Evolutionary conservation across 2,329 filamentous ascomycete species (phyloP).

Genomic region (Penicillium hordei): DNA sequence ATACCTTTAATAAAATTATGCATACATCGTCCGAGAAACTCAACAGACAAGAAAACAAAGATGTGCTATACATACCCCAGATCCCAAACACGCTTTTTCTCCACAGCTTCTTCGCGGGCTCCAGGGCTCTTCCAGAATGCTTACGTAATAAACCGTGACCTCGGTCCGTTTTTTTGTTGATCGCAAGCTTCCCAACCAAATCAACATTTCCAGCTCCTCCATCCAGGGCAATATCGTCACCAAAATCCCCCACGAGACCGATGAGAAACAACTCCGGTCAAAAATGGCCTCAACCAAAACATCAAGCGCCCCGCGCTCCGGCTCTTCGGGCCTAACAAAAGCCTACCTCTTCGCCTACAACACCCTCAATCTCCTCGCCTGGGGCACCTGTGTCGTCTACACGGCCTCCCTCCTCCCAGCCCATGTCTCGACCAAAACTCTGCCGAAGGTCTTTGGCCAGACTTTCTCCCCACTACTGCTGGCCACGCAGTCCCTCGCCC

Average conservation of each 20-base stretch:
- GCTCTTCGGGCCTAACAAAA: conserved; percentile 52
- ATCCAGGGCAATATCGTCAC: conserved; percentile 9
- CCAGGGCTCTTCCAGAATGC: conserved; percentile 18
- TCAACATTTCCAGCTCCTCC: conserved; percentile 10
- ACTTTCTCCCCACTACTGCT: conserved; percentile 42
- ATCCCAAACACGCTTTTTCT: conserved; percentile 1
- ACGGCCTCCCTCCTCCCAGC: conserved; percentile 58
- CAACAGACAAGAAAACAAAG: neutral
- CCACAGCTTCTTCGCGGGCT: conserved; percentile 1
- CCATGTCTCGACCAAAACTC: conserved; percentile 50
- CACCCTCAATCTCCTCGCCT: conserved; percentile 70
- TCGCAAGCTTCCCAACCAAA: conserved; percentile 7
- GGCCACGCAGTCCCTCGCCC: conserved; percentile 78
- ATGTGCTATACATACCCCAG: conserved; percentile 3
- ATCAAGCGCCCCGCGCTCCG: conserved; percentile 13
- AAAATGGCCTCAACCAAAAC: conserved; percentile 19
- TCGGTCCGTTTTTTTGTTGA: conserved; percentile 8
- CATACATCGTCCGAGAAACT: neutral
- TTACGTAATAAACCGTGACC: conserved; percentile 16
- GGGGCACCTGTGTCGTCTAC: conserved; percentile 73
- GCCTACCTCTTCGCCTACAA: conserved; percentile 87
- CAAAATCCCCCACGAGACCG: conserved; percentile 3
- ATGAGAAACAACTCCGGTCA: neutral
- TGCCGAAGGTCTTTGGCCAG: conserved; percentile 48
- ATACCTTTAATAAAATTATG: neutral